Evolutionary conservation across 352 stramenopile species (phyloP).

Genomic region (Globisporangium camurandrum): DNA sequence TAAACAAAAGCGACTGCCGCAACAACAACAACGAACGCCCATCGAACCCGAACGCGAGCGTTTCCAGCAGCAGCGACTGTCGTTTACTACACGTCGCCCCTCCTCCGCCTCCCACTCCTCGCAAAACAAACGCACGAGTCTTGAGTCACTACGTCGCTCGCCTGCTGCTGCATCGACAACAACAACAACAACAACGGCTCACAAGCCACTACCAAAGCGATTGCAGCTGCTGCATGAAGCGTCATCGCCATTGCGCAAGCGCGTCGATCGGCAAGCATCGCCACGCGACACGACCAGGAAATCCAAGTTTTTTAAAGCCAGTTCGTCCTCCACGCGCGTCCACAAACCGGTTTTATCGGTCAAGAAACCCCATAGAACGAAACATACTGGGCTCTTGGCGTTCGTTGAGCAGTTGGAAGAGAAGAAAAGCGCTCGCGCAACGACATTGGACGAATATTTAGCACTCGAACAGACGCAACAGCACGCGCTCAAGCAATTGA

Average conservation of each 20-base stretch:
- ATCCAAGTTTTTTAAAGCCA: conserved; percentile 1
- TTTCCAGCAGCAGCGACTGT: conserved; percentile 12
- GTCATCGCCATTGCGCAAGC: background rate
- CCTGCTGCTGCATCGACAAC: too few species aligned
- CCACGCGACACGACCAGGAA: background rate
- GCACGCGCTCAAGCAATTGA: conserved; percentile 4
- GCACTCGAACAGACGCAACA: conserved; percentile 20
- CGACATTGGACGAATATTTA: conserved; percentile 24
- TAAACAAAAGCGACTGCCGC: conserved; percentile 9
- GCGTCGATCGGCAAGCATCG: background rate
- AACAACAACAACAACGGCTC: background rate
- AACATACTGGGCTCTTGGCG: conserved; percentile 8
- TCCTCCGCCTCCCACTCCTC: background rate
- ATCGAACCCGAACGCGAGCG: background rate
- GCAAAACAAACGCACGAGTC: too few species aligned
- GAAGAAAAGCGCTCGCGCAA: conserved; percentile 13
- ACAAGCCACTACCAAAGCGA: too few species aligned
- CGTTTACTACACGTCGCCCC: background rate
- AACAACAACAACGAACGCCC: background rate
- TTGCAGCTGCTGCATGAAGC: too few species aligned
- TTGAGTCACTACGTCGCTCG: too few species aligned
- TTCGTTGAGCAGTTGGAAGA: conserved; percentile 25
- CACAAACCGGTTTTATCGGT: too few species aligned
- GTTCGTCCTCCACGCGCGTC: too few species aligned
- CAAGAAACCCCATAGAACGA: background rate